Evolutionary conservation across 148 eudicot genomes (phyloP), one percentile per base, ranked within the genome.

Genomic region (Rhododendron ferrugineum): DNA sequence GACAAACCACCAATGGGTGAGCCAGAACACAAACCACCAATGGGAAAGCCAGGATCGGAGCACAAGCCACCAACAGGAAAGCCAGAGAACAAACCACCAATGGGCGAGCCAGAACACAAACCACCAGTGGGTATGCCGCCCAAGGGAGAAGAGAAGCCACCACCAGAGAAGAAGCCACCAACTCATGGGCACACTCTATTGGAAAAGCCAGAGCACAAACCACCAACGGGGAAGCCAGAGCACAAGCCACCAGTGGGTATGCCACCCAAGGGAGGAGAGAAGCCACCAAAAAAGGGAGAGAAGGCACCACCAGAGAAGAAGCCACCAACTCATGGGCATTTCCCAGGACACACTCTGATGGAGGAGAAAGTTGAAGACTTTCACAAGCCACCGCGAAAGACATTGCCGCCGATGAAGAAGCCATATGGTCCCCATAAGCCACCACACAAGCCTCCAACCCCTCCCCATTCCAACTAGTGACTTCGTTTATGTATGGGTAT

Each of bases 341-440:
- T 16, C 8, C 81, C 7, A 36, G 82, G 82, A 30, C 82, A 54
- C 14, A 58, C 66, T 18, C 66, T 58, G 42, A 23, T 77, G 32
- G 49, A 37, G 79, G 26, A 40, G n/a, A 20, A 40, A 10, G 36
- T 14, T 30, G 81, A 79, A 28, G 58, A n/a, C 60, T 49, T 79
- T 10, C 81, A n/a, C 81, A 47, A 28, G 81, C 58, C 37, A 46
- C 82, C 82, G 4, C 32, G 20, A 4, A 70, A n/a, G 34, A 78
- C 11, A 0, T 16, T 49, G 82, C 11, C 37, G 0, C 62, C 37
- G 0, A 7, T 9, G 37, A 80, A 54, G 82, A 80, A 54, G 82
- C 82, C 82, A 52, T 32, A 26, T 80, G 66, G 22, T 30, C 66
- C 82, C 82, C 42, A 80, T 36, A 80, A 54, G 82, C 82, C 66